Evolutionary conservation across 1,139 yeast species (phyloP).

Genomic region (Kurtzmaniella natalensis): DNA sequence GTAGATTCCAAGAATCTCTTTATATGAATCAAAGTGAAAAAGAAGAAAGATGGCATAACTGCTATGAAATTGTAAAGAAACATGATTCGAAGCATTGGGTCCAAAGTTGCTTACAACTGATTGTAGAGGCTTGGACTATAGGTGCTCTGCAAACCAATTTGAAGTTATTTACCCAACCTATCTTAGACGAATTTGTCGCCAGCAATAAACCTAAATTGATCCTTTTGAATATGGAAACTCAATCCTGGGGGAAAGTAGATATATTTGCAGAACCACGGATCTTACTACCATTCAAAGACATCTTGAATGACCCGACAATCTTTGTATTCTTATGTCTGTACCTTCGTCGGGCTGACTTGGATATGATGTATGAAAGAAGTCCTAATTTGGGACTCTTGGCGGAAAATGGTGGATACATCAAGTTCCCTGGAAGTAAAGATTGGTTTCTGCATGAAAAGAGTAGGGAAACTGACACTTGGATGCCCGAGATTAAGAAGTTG

Average conservation of each 20-base stretch:
- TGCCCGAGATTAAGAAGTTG: slow-evolving; percentile 54
- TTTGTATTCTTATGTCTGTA: slow-evolving; percentile 70
- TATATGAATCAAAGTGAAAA: slow-evolving; percentile 61
- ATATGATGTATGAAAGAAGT: slow-evolving; percentile 62
- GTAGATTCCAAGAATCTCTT: slow-evolving; percentile 56
- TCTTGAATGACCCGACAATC: slow-evolving; percentile 48
- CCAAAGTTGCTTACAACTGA: slow-evolving; percentile 47
- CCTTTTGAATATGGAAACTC: slow-evolving; percentile 48
- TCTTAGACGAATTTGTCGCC: slow-evolving; percentile 35
- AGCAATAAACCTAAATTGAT: slow-evolving; percentile 33
- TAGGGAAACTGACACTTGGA: slow-evolving; percentile 52
- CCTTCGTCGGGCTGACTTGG: slow-evolving; percentile 59
- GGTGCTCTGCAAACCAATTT: slow-evolving; percentile 21
- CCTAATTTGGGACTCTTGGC: slow-evolving; percentile 79
- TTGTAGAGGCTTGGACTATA: slow-evolving; percentile 61
- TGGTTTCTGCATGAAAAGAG: slow-evolving; percentile 69
- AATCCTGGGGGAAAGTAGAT: slow-evolving; percentile 24
- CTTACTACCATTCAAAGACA: slow-evolving; percentile 43
- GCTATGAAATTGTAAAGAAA: slow-evolving; percentile 54
- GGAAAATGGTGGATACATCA: slow-evolving; percentile 80
- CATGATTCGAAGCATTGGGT: slow-evolving; percentile 82
- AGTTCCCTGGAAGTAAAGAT: slow-evolving; percentile 44
- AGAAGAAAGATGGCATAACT: slow-evolving; percentile 54
- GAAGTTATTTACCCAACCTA: slow-evolving; percentile 22
- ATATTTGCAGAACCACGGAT: slow-evolving; percentile 40